A percentile compares a stretch with the other conserved stretches of the same genome.
These are phyloP conservation scores for Linaria vulgaris DNA, from an alignment of 257 asterid genomes.

Conservation along the genomic window DNA sequence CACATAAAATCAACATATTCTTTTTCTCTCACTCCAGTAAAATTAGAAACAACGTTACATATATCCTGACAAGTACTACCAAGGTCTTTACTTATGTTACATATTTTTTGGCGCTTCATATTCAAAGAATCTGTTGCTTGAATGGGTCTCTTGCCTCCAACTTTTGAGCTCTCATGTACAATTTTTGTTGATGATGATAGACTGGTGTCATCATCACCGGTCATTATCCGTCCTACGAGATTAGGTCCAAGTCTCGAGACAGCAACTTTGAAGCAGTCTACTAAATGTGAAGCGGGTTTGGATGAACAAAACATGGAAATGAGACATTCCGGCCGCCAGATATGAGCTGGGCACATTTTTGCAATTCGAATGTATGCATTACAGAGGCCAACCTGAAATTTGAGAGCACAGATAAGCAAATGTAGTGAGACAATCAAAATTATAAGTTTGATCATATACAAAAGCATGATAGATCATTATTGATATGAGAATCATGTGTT, in stretches of 20 bases:
- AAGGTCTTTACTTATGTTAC: constrained; percentile 30
- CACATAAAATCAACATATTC: constrained; percentile 63
- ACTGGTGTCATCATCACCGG: constrained; percentile 30
- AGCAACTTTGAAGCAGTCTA: constrained; percentile 76
- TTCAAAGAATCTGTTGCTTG: constrained; percentile 40
- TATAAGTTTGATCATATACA: constrained; percentile 12
- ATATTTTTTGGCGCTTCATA: constrained; percentile 63
- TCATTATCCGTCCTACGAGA: constrained; percentile 41
- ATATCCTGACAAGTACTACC: constrained; percentile 34
- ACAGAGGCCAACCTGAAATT: constrained; percentile 76
- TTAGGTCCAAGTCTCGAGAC: constrained; percentile 61
- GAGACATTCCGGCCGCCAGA: constrained; percentile 90
- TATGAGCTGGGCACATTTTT: constrained; percentile 64
- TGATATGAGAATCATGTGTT: not conserved
- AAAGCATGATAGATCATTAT: constrained; percentile 6
- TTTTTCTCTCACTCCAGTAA: constrained; percentile 41
- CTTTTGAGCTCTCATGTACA: constrained; percentile 37
- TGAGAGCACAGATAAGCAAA: constrained; percentile 23
- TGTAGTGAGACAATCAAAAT: constrained; percentile 25
- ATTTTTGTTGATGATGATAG: constrained; percentile 30
- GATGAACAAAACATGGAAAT: constrained; percentile 65
- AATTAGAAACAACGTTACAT: constrained; percentile 27
- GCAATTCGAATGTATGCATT: constrained; percentile 75
- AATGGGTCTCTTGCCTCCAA: constrained; percentile 61
- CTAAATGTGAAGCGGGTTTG: constrained; percentile 44